A percentile compares a stretch with the other conserved stretches of the same genome.
These are phyloP conservation scores for Aquilaria malaccensis DNA, from an alignment of 345 rosid genomes.

Conservation along the genomic window DNA sequence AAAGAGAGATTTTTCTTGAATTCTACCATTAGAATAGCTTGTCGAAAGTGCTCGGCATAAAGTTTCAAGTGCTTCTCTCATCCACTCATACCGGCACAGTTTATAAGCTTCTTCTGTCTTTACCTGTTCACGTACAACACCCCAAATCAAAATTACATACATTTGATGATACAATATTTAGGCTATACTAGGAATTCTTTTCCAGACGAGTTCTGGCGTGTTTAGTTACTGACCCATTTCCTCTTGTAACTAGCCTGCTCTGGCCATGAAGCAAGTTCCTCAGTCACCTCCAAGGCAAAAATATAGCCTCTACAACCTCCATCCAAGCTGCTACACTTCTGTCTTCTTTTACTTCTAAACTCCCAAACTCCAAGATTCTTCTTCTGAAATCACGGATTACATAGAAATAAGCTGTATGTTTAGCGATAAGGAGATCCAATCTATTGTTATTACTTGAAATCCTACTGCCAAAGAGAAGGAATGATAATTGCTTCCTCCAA, in stretches of 20 bases:
- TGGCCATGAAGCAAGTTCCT: conserved; percentile 43
- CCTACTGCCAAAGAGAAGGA: too few species aligned
- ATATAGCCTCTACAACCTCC: conserved; percentile 71
- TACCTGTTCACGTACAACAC: conserved; percentile 17
- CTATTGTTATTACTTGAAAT: background rate
- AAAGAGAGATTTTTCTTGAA: conserved; percentile 1
- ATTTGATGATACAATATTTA: background rate
- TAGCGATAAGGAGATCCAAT: background rate
- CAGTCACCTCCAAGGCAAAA: conserved; percentile 53
- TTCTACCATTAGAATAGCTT: background rate
- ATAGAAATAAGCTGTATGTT: too few species aligned
- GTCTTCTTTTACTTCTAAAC: conserved; percentile 48
- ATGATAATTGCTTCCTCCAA: too few species aligned
- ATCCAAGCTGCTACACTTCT: conserved; percentile 25
- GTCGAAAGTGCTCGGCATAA: conserved; percentile 11
- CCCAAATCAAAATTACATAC: background rate
- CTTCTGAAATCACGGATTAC: conserved; percentile 16
- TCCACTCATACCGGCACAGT: conserved; percentile 47
- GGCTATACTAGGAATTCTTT: too few species aligned
- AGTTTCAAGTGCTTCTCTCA: conserved; percentile 33
- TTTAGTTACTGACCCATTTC: conserved; percentile 34
- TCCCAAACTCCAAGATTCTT: conserved; percentile 44
- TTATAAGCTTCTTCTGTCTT: conserved; percentile 26
- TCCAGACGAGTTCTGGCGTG: background rate
- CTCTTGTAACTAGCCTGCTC: conserved; percentile 28